Evolutionary conservation across 2,329 filamentous ascomycete genomes (phyloP), one percentile per base, ranked within the genome.

Genomic region (Ascochyta clinopodiicola): DNA sequence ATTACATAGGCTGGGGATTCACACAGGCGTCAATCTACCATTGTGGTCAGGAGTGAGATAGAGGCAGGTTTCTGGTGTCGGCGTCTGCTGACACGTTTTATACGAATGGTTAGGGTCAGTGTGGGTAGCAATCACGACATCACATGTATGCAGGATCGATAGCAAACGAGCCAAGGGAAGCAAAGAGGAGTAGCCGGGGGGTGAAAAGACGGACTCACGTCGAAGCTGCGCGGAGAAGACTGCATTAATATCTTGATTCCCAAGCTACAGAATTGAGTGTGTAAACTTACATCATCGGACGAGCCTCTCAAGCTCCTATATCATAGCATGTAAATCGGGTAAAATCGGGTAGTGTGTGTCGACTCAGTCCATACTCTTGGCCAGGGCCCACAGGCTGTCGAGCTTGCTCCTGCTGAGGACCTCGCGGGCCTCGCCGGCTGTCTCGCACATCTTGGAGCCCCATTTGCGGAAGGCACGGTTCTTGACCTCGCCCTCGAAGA

Each of bases 341-440:
- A n/a, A 29, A 29, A 31, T 9, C 12, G 29, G 10, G 4, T 12
- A 13, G 29, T 1, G 4, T 19, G 6, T 10, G 36, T 3, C 13
- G 6, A 0, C 21, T 51, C 31, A 56, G 7, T 51, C 65, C 29
- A 17, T 35, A 5, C 71, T 91, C 81, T 96, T 96, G 0, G 93
- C 94, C 65, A 95, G 78, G 9, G 89, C 89, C 95, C 95, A 99
- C 70, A 99, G 94, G 68, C 89, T 96, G 67, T 98, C 94, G 84
- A 98, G 90, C 81, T 96, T 97, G 6, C 87, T 86, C 64, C 92
- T 85, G 12, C 86, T 79, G 59, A 99, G 77, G 21, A 88, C 83
- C 65, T 96, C 92, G 72, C 91, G 89, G 5, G 94, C 95, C 71
- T 96, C 90, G 10, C 88, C 85, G 73, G 99, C 95, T 2, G 91